phyloP scores from a whole-genome alignment of 129 eudicot species.

The Tanacetum coccineum region DNA sequence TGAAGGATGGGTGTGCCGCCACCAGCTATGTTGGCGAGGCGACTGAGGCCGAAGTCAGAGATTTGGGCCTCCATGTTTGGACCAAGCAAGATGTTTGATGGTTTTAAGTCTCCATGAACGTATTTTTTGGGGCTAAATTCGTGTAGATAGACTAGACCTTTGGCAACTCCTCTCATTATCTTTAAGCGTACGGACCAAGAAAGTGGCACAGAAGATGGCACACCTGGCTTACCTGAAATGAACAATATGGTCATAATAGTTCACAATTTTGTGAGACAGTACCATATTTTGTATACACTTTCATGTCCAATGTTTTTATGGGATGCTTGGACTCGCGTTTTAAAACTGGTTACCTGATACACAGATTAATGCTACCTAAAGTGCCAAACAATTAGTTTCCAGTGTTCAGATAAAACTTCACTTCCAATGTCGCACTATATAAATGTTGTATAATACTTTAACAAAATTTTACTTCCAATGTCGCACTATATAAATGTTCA shows the following conservation, averaged over 20 bases:
- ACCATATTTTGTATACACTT: neutral
- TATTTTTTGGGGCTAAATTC: slow-evolving; percentile 94
- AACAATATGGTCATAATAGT: neutral
- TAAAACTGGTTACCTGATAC: neutral
- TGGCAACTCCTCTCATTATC: slow-evolving; percentile 82
- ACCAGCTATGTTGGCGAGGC: slow-evolving; percentile 91
- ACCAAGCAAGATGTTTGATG: slow-evolving; percentile 77
- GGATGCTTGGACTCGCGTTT: neutral
- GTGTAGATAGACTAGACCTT: slow-evolving; percentile 79
- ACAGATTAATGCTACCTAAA: neutral
- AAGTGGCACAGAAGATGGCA: slow-evolving; percentile 62
- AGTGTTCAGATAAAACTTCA: neutral
- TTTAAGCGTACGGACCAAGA: slow-evolving; percentile 64
- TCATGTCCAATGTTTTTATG: neutral
- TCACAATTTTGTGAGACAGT: neutral
- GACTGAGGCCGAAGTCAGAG: slow-evolving; percentile 83
- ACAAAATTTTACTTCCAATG: too few species aligned
- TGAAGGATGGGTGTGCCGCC: slow-evolving; percentile 60
- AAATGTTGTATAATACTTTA: too few species aligned
- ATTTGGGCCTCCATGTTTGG: slow-evolving; percentile 76
- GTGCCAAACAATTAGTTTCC: neutral
- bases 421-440: neutral
- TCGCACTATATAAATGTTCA: too few species aligned
- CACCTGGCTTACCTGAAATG: slow-evolving; percentile 68
- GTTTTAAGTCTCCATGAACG: slow-evolving; percentile 92